Base-by-base conservation (phyloP, 345 rosid genomes). In the Aethionema arabicum region DNA sequence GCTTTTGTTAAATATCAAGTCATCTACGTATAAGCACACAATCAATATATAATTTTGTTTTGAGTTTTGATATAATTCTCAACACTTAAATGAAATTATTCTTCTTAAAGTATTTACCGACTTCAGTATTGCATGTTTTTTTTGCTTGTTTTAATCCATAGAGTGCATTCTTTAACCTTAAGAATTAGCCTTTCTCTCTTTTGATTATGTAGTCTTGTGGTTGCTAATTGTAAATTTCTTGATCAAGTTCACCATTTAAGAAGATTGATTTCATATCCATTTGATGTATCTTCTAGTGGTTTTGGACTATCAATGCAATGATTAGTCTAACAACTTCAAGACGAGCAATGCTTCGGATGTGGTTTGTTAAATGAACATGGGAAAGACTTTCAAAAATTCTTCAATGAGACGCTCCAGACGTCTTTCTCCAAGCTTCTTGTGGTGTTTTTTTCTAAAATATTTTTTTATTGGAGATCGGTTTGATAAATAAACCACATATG, bases 321-420 rank as follows among this genome's bases (percentile, higher is more conserved):
- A 50, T 2, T 3, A 47, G 3, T 8, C 52, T 47, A 2, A 47
- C 31, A 1, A 36, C 31, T 2, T 50, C 33, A 5, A 50, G 2
- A 2, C 2, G 6, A 3, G 32, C 32, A 50, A 50, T 13, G 8
- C 50, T 8, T 45, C 8, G 6, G 50, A 7, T 5, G 8, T 45
- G 9, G 8, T 7, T 5, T 45, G 6, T 8, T 45, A 45, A 45
- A 33, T 63, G 48, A 15, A 12, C 49, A 63, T 42, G 46, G 2
- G 59, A 56, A 44, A 54, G 44, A 36, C 57, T 63, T 30, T 13
- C 5, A 36, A 62, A 62, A 49, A 37, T 32, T 62, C 32, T 42
- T 3, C 36, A 42, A 29, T 48, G 14, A 39, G 38, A 33, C 16
- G 56, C 5, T 16, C 32, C 29, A 12, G 29, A 35, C 14, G 37